A percentile compares a stretch with the other conserved stretches of the same genome.
Conservation (phyloP, 1,139 yeast species). For the Schwanniomyces etchellsii region DNA sequence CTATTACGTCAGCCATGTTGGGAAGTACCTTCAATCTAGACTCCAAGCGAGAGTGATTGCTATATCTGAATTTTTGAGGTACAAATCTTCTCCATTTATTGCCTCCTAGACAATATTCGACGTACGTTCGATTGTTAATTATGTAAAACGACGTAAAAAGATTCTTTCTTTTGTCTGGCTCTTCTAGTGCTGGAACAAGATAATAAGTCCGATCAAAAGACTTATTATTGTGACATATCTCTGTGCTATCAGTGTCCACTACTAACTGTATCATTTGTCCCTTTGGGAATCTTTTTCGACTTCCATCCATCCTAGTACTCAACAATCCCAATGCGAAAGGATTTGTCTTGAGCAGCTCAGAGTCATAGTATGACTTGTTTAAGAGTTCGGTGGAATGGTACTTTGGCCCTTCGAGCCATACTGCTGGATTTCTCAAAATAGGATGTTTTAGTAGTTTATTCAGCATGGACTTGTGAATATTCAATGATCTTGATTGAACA, state of each 20-base stretch:
- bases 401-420: conserved; percentile 15
- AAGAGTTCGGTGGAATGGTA: conserved; percentile 14
- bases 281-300: conserved; percentile 14
- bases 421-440: conserved; percentile 18
- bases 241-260: conserved; percentile 6
- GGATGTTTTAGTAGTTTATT: conserved; percentile 16
- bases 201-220: conserved; percentile 2
- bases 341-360: conserved; percentile 11
- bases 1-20: conserved; percentile 9
- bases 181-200: conserved; percentile 5
- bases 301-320: conserved; percentile 16
- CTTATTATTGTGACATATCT: neutral
- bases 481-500: too few relatives aligned
- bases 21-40: conserved; percentile 10
- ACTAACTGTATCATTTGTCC: conserved; percentile 20
- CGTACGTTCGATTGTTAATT: conserved; percentile 4
- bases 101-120: conserved; percentile 4
- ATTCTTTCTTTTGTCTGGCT: conserved; percentile 2
- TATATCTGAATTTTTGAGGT: conserved; percentile 10
- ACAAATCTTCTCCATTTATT: conserved; percentile 7
- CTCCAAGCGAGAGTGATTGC: conserved; percentile 6
- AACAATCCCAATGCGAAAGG: conserved; percentile 19
- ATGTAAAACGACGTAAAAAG: conserved; percentile 7
- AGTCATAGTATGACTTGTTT: conserved; percentile 10
- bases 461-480: too few relatives aligned